Conservation (phyloP, 257 asterid species). For the Nicotiana sylvestris region DNA sequence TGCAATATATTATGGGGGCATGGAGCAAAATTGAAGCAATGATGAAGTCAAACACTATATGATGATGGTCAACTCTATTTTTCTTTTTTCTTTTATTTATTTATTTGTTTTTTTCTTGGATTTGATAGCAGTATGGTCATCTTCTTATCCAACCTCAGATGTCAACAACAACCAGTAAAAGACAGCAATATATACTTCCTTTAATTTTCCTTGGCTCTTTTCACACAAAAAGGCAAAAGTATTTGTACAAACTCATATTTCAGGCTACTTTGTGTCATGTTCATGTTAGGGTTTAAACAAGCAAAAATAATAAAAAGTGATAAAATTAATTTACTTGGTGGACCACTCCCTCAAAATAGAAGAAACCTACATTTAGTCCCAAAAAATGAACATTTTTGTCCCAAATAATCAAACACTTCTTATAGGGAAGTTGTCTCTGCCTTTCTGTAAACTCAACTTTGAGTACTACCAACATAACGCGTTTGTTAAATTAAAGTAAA, state of each 20-base stretch:
- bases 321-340: not conserved
- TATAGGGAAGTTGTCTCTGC: not conserved
- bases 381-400: not conserved
- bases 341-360: not conserved
- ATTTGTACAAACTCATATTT: not conserved
- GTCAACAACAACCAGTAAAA: constrained; percentile 8
- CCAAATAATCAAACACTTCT: not conserved
- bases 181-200: constrained; percentile 5
- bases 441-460: not conserved
- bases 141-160: constrained; percentile 5
- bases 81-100: not conserved
- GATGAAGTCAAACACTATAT: constrained; percentile 17
- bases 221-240: not conserved
- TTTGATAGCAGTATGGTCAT: not conserved
- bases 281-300: not conserved
- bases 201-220: not conserved
- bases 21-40: constrained; percentile 7
- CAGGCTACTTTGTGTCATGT: not conserved
- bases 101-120: not conserved
- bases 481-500: too few species aligned
- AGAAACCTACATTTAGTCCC: not conserved
- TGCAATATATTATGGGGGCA: not conserved
- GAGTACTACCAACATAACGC: not conserved
- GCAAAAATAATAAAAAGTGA: not conserved
- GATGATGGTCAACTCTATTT: constrained; percentile 15